A percentile compares a stretch with the other conserved stretches of the same genome.
These are phyloP conservation scores for Pilaira anomala DNA, from an alignment of 192 early-diverging fungal genomes.

Conservation along the genomic window DNA sequence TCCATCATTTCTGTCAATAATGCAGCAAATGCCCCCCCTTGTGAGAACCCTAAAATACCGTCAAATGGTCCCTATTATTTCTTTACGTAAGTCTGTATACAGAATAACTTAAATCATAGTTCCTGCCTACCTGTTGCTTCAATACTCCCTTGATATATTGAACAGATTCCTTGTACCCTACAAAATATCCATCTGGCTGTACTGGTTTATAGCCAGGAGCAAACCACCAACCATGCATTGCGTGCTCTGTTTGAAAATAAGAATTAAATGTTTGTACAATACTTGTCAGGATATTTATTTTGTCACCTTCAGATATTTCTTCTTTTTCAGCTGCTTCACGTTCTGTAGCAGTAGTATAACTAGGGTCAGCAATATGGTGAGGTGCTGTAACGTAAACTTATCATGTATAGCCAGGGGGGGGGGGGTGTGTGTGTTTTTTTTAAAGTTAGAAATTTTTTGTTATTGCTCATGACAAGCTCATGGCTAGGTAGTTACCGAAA, in stretches of 20 bases:
- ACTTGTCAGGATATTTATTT: not conserved
- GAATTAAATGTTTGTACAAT: not conserved
- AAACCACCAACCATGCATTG: slow-evolving; percentile 19
- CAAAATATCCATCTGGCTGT: slow-evolving; percentile 17
- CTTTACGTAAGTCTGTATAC: not conserved
- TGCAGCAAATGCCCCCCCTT: slow-evolving; percentile 46
- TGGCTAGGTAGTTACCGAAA: slow-evolving; percentile 30
- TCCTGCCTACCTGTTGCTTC: slow-evolving; percentile 44
- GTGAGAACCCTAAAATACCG: slow-evolving; percentile 51
- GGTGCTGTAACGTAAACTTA: slow-evolving; percentile 49
- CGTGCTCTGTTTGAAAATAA: slow-evolving; percentile 11
- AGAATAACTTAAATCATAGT: not conserved
- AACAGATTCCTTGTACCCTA: slow-evolving; percentile 44
- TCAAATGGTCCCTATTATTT: slow-evolving; percentile 47
- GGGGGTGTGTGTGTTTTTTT: too few relatives aligned
- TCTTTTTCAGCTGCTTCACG: slow-evolving; percentile 25
- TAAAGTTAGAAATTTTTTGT: not conserved
- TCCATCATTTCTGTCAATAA: slow-evolving; percentile 36
- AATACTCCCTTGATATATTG: slow-evolving; percentile 35
- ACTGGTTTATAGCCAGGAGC: slow-evolving; percentile 9
- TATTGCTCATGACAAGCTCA: not conserved
- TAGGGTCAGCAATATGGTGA: slow-evolving; percentile 39
- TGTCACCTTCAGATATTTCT: slow-evolving; percentile 39
- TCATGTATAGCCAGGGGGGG: too few relatives aligned
- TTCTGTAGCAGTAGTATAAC: slow-evolving; percentile 35